Evolutionary conservation across 805 yeast species (phyloP), one percentile per base, ranked within the genome.

Genomic region (Zygoascus bituminiphila): DNA sequence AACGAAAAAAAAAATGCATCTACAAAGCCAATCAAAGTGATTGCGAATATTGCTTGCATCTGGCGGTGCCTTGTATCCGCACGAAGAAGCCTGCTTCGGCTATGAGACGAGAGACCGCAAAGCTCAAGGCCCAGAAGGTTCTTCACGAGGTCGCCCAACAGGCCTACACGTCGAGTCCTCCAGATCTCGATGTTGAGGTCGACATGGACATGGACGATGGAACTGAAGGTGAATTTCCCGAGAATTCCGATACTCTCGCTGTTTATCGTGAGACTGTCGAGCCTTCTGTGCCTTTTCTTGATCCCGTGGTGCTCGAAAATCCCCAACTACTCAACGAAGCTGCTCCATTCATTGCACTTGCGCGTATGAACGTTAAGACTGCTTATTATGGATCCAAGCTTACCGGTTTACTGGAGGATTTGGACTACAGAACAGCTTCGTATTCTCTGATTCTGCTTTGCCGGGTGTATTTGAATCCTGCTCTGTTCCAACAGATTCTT

Each of bases 1-100:
- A 48, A n/a, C 45, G 51, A 17, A 48, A 48, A 31, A 48, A 48
- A 36, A 47, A 35, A 26, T 48, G 51, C 25, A 22, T 29, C 17
- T 31, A 26, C 22, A 23, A n/a, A 17, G 20, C 2, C n/a, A 47
- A 33, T 10, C 23, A 25, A 6, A 31, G 17, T 14, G 31, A 29
- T 20, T 48, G 51, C 22, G 45, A 35, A 19, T 38, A 44, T 14
- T 48, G 51, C 33, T 23, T 14, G 14, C 31, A 44, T 12, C 14
- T 44, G 17, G 51, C 38, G 10, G 45, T 48, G 25, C 25, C 44
- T 12, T 48, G 51, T 24, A 35, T 48, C 4, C 51, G 51, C 6
- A 43, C 48, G n/a, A 38, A 38, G 17, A 20, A 47, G 29, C 35
- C 33, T 2, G 10, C 10, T 29, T 29, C 33, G 26, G 17, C 17